These are phyloP conservation scores for Saturnispora dispora DNA, from an alignment of 805 yeast species.

Conservation along the genomic window DNA sequence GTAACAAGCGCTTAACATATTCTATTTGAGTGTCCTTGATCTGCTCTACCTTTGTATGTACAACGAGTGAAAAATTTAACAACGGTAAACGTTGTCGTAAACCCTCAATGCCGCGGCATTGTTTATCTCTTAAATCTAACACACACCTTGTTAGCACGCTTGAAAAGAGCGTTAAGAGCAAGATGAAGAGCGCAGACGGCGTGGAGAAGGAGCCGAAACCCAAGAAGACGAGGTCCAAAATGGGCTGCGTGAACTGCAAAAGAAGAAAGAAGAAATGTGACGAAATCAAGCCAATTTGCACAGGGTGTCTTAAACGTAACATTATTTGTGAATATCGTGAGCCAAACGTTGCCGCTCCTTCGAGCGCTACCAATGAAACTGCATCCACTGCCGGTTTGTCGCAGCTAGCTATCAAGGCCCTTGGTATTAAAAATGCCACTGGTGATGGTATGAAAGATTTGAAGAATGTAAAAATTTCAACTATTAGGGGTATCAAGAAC, in stretches of 20 bases:
- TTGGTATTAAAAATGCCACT: constrained; percentile 6
- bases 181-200: neutral
- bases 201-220: neutral
- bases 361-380: neutral
- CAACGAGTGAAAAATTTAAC: neutral
- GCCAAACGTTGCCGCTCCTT: neutral
- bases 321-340: constrained; percentile 16
- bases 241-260: constrained; percentile 24
- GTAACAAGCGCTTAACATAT: neutral
- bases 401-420: constrained; percentile 3
- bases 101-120: neutral
- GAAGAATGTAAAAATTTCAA: constrained; percentile 6
- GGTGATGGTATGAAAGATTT: constrained; percentile 8
- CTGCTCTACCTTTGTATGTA: neutral
- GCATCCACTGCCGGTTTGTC: constrained; percentile 2
- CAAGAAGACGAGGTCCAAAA: constrained; percentile 16
- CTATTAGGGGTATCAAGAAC: constrained; percentile 6
- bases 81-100: neutral
- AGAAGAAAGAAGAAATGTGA: constrained; percentile 26
- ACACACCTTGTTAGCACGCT: neutral
- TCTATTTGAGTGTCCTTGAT: neutral
- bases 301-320: constrained; percentile 21
- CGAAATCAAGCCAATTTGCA: constrained; percentile 22
- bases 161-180: neutral
- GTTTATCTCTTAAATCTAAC: neutral